Evolutionary conservation across 495 filamentous ascomycete species (phyloP).

Genomic region (Neurospora sp.): DNA sequence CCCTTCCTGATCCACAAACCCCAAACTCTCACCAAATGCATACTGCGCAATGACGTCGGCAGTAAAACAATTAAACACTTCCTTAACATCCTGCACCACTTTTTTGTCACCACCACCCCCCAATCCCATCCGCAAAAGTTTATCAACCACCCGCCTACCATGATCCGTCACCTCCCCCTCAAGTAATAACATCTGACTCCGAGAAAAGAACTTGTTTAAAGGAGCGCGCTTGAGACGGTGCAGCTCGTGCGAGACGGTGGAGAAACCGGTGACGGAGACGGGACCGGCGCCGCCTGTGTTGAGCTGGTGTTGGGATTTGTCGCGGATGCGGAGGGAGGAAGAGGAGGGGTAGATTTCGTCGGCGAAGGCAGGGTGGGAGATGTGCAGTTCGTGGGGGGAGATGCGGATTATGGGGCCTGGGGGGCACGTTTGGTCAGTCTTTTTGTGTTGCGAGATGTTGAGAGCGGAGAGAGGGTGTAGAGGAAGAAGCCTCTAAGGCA

Average conservation of each 20-base stretch:
- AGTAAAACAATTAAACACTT: constrained; percentile 21
- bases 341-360: constrained; percentile 26
- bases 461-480: not conserved
- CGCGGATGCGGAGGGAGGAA: constrained; percentile 13
- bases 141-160: constrained; percentile 6
- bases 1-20: constrained; percentile 15
- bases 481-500: not conserved
- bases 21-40: constrained; percentile 19
- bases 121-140: not conserved
- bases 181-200: constrained; percentile 19
- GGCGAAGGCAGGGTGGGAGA: constrained; percentile 16
- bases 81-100: constrained; percentile 10
- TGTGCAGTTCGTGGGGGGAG: constrained; percentile 26
- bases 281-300: constrained; percentile 10
- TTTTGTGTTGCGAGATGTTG: no score
- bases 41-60: constrained; percentile 22
- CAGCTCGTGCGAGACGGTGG: constrained; percentile 35
- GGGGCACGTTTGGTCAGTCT: no score
- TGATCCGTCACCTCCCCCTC: constrained; percentile 23
- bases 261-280: constrained; percentile 26
- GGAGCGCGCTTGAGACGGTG: constrained; percentile 30
- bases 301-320: constrained; percentile 19
- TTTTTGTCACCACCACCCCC: not conserved
- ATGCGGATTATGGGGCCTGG: constrained; percentile 27
- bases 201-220: constrained; percentile 36